Evolutionary conservation across 1,284 basidiomycete genomes (phyloP), one percentile per base, ranked within the genome.

Genomic region (Schizophyllum amplum): DNA sequence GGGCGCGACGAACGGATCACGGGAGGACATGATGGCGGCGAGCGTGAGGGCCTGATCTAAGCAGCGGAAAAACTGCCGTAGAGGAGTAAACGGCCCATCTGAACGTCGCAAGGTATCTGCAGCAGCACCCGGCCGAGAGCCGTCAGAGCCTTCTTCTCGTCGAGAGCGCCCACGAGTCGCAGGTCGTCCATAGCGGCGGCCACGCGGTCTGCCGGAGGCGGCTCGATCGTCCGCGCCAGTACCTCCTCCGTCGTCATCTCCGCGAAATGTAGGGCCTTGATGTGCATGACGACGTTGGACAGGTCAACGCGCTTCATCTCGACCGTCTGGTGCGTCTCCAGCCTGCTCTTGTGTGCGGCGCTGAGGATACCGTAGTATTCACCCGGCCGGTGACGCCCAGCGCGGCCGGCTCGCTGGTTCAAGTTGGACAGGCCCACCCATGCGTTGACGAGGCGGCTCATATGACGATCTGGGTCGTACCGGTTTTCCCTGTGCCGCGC

Each of bases 301-400:
- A 94, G 70, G 71, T 94, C 92, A n/a, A 88, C 84, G 26, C 94
- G 83, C 72, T 94, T 94, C 94, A 98, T 98, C 73, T 98, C 95
- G 47, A 98, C 95, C 0, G 87, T 88, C 71, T 95, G 93, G 67
- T 97, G 88, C 33, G 91, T 81, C 59, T 85, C 80, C 51, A 98
- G 77, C 13, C 76, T 72, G 20, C 79, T 74, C 20, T 86, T 81
- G 52, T 90, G 85, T 26, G 75, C 72, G 59, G 80, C 78, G 53
- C 90, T 83, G 33, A 98, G 74, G 51, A 98, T 80, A 51, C 93
- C 92, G 70, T 82, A 98, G 74, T 98, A 98, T 67, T 95, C 90
- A 65, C 95, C 95, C 4, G 90, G 75, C 24, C 94, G 80, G 71
- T 97, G 95, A 61, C 95, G 86, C 56, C 95, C 95, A 1, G 95